Percentiles rank a stretch among this genome's conserved stretches.
phyloP scores from a whole-genome alignment of 768 basidiomycete species.

The Megacollybia marginata region DNA sequence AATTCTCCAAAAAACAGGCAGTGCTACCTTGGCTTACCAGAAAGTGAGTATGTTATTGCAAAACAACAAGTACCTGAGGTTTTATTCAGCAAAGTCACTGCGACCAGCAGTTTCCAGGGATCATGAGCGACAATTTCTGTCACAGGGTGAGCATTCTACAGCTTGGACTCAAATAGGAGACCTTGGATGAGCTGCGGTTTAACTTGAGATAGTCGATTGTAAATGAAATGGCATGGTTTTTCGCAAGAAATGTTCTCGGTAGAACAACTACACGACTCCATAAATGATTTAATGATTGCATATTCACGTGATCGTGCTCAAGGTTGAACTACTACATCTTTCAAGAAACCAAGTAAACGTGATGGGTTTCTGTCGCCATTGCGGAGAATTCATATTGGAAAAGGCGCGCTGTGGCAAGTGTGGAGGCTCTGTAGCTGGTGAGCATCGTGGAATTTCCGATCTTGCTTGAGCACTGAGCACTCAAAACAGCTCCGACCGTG shows the following conservation, averaged over 20 bases:
- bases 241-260: too few relatives aligned
- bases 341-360: too few relatives aligned
- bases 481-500: constrained; percentile 52
- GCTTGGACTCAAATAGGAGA: constrained; percentile 5
- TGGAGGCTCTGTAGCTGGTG: constrained; percentile 74
- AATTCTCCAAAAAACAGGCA: constrained; percentile 59
- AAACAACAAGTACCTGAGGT: constrained; percentile 26
- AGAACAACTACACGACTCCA: too few relatives aligned
- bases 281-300: too few relatives aligned
- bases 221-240: too few relatives aligned
- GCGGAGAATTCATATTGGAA: constrained; percentile 68
- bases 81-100: constrained; percentile 63
- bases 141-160: neutral
- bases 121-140: constrained; percentile 44
- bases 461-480: neutral
- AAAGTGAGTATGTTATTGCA: too few relatives aligned
- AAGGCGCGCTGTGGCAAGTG: constrained; percentile 63
- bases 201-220: constrained; percentile 2
- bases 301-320: too few relatives aligned
- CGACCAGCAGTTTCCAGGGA: constrained; percentile 67
- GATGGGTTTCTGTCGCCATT: constrained; percentile 57
- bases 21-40: constrained; percentile 39
- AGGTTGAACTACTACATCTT: too few relatives aligned
- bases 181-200: constrained; percentile 37
- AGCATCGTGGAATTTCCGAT: constrained; percentile 17